Base-by-base conservation (phyloP, 164 flowering plant species). In the Nymphaea colorata region DNA sequence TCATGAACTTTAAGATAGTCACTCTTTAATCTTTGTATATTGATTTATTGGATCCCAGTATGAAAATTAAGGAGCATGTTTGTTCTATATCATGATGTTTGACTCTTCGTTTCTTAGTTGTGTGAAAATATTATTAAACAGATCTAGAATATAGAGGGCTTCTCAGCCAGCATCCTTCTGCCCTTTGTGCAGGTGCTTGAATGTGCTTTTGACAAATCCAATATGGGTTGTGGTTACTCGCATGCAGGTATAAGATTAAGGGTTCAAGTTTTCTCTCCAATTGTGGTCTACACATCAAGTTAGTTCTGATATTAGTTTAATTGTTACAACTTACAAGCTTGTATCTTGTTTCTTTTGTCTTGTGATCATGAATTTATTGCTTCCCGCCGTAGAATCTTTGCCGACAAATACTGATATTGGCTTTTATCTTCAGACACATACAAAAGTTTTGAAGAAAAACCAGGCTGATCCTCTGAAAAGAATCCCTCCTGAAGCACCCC, bases 151-250 rank as follows among this genome's bases (percentile, higher is more conserved):
- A 25, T 25, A 25, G 36, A 25, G 36, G 1, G 36, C 36, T 25
- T 25, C 36, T 25, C 36, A 25, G 36, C 36, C 36, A 25, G 36
- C 36, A 25, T 25, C 36, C 36, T 25, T 25, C 36, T 47, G 7
- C 55, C 55, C 41, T 76, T 72, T 55, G 3, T 77, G 68, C 68
- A 91, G 98, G 86, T 93, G 97, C 74, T 83, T 86, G 68, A 93
- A 93, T 77, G 97, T 91, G 79, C 81, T 93, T 79, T 68, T 93
- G 81, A 93, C 97, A 47, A 93, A 87, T 68, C 98, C 98, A 45
- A 93, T 91, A 66, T 93, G 98, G 98, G 90, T 93, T 42, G 89
- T 93, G 68, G 98, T 93, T 65, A 91, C 97, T 1, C 93, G 98
- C 45, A 91, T 91, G 98, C 97, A 93, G 96, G 98, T 93, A 79